Evolutionary conservation across 768 basidiomycete genomes (phyloP).

Genomic region (Tephrocybe rancida): DNA sequence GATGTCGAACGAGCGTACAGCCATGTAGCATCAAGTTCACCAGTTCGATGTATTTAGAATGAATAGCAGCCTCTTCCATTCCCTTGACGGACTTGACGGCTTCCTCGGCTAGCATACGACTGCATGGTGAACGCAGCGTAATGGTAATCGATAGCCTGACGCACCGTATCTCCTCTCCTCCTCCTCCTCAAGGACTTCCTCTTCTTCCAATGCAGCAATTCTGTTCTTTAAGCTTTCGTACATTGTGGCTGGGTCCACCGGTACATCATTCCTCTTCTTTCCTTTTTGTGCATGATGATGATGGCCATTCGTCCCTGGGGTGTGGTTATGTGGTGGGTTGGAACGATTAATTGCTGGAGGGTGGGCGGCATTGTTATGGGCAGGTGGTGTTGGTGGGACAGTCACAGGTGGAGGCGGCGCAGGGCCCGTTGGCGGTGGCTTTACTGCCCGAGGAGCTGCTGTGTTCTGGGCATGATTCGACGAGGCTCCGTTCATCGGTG

Average conservation of each 20-base stretch:
- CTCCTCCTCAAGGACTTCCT: slow-evolving; percentile 85
- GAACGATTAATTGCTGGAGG: slow-evolving; percentile 27
- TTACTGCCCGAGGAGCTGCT: slow-evolving; percentile 42
- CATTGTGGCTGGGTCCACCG: slow-evolving; percentile 83
- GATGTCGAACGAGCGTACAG: slow-evolving; percentile 11
- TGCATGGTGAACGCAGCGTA: slow-evolving; percentile 16
- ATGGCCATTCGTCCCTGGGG: slow-evolving; percentile 45
- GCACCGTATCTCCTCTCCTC: slow-evolving; percentile 79
- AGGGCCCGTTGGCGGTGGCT: slow-evolving; percentile 59
- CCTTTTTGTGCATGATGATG: slow-evolving; percentile 49
- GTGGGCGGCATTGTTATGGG: slow-evolving; percentile 35
- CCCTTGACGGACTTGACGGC: slow-evolving; percentile 86
- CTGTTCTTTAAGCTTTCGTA: slow-evolving; percentile 87
- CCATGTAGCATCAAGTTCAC: slow-evolving; percentile 44
- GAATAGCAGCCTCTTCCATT: slow-evolving; percentile 80
- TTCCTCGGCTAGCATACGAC: slow-evolving; percentile 67
- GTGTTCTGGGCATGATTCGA: slow-evolving; percentile 32
- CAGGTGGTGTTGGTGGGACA: slow-evolving; percentile 58
- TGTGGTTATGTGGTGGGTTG: slow-evolving; percentile 31
- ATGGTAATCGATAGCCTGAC: slow-evolving; percentile 24
- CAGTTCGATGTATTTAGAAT: slow-evolving; percentile 87
- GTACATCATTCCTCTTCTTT: slow-evolving; percentile 75
- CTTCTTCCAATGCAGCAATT: slow-evolving; percentile 89
- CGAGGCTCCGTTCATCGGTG: slow-evolving; percentile 52
- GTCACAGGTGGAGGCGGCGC: slow-evolving; percentile 63